Base-by-base conservation (phyloP, 1,139 yeast species). In the Yamadazyma blattariae region DNA sequence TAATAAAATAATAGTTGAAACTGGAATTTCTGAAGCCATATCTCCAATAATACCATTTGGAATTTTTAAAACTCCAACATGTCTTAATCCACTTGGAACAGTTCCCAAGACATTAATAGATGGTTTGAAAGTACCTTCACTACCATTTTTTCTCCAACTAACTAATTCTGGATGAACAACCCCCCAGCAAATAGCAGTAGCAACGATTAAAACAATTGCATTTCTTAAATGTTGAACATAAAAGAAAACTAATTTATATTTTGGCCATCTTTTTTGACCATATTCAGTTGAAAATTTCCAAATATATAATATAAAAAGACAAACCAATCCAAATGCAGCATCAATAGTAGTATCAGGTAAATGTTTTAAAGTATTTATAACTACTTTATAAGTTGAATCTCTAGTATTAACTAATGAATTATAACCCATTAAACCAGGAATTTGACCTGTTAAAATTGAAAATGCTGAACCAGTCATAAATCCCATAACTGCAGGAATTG, bases 401-500 rank as follows among this genome's bases (percentile, higher is more conserved):
- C 95, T 79, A 11, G 95, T 85, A 62, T 86, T 79, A 39, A 89
- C 87, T 30, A 50, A 43, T 16, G 64, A 73, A 46, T 61, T 67
- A 62, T 71, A 84, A 18, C 97, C 97, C 86, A 90, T 74, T 42
- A 90, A 71, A 11, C 74, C 84, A 2, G 97, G 96, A 7, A 89
- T 82, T 63, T 90, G 97, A 27, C 97, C 96, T 39, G 71, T 61
- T 31, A 84, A 70, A 52, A 90, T 90, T 49, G 71, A 80, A 52
- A 90, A 76, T 3, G 97, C 96, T 10, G 96, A 88, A 37, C 97
- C 97, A 26, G 94, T 76, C 94, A 90, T 90, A 65, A 89, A 90
- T 0, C 97, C 97, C 67, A 89, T 74, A 32, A 90, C 96, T 1
- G 96, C 96, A 25, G 96, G 96, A 49, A 83, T 70, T 6, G 97